Percentiles rank a stretch among this genome's conserved stretches.
Conservation (phyloP, 805 yeast genomes). For the Metschnikowia hibisci region DNA sequence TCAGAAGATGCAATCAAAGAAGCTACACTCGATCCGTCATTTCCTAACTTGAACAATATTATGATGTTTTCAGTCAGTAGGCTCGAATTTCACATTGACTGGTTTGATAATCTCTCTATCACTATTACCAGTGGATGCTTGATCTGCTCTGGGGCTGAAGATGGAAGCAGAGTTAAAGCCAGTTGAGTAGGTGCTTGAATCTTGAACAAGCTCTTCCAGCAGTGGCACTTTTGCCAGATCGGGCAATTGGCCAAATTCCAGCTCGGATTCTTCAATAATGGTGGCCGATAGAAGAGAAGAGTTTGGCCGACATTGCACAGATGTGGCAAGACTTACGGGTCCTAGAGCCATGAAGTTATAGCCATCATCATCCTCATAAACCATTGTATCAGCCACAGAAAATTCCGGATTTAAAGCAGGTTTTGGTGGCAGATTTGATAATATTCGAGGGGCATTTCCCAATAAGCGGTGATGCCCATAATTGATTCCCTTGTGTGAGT, state of each 20-base stretch:
- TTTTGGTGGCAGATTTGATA: neutral
- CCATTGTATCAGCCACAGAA: slow-evolving; percentile 6
- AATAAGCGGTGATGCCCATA: neutral
- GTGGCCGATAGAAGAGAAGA: slow-evolving; percentile 11
- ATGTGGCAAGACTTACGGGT: neutral
- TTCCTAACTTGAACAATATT: neutral
- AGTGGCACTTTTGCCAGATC: neutral
- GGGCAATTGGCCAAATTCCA: slow-evolving; percentile 6
- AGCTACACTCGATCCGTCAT: no score
- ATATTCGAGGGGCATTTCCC: neutral
- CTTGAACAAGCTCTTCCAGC: neutral
- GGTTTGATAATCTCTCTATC: neutral
- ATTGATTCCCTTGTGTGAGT: neutral
- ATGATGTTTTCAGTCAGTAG: neutral
- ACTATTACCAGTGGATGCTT: neutral
- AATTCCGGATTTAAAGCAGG: slow-evolving; percentile 1
- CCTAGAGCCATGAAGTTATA: slow-evolving; percentile 12
- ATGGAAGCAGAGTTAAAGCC: slow-evolving; percentile 2
- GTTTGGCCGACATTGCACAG: neutral
- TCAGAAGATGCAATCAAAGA: no score
- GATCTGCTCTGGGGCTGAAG: neutral
- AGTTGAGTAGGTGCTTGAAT: neutral
- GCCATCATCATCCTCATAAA: slow-evolving; percentile 20
- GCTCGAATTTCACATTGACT: neutral
- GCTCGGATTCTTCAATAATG: slow-evolving; percentile 16